Percentiles rank a stretch among this genome's conserved stretches.
Conservation (phyloP, 495 filamentous ascomycete genomes). For the Xylaria scruposa region DNA sequence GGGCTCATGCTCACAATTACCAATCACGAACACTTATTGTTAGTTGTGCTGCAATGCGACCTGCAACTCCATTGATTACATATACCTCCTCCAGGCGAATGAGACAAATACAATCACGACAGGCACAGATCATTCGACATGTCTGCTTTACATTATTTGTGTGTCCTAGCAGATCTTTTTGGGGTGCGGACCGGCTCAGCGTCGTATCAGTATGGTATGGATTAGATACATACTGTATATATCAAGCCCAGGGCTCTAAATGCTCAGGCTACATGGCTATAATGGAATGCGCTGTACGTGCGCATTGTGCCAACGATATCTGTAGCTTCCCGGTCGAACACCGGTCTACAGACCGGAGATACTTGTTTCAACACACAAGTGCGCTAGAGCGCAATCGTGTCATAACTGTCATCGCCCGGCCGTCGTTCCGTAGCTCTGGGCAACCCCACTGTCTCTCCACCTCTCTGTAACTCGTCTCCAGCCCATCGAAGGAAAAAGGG, state of each 20-base stretch:
- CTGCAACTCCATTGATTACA: background rate
- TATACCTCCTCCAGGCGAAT: background rate
- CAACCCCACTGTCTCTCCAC: constrained; percentile 6
- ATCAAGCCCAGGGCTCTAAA: background rate
- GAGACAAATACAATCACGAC: background rate
- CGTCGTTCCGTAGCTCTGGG: constrained; percentile 21
- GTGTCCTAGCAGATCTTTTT: background rate
- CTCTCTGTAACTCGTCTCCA: background rate
- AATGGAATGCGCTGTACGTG: background rate
- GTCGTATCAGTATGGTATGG: background rate
- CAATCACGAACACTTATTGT: background rate
- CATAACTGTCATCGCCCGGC: constrained; percentile 24
- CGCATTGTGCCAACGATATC: background rate
- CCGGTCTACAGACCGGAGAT: background rate
- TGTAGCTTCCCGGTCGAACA: constrained; percentile 2
- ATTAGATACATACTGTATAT: background rate
- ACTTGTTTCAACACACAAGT: background rate
- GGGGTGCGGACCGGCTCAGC: background rate
- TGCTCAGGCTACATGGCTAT: background rate
- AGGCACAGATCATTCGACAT: background rate
- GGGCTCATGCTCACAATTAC: background rate
- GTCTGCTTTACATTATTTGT: background rate
- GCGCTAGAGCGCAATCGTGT: constrained; percentile 17
- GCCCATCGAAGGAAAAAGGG: background rate
- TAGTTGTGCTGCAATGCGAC: background rate